Evolutionary conservation across 176 grass and related monocot genomes (phyloP).

Genomic region (Oryza glaberrima): DNA sequence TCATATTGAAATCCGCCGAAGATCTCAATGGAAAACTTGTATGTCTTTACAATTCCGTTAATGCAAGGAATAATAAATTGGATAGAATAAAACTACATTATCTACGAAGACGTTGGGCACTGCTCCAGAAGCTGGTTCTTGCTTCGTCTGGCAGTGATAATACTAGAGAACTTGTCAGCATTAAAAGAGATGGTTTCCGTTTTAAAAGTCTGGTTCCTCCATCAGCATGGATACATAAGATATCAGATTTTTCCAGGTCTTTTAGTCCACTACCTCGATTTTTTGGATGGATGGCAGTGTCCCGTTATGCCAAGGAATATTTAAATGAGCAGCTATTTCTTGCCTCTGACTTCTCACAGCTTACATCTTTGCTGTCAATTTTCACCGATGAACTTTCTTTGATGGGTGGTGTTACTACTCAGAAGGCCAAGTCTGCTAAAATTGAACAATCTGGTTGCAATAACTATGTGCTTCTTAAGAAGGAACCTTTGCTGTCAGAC

Average conservation of each 20-base stretch:
- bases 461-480: slow-evolving; percentile 48
- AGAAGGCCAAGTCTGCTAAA: slow-evolving; percentile 49
- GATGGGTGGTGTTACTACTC: slow-evolving; percentile 58
- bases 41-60: slow-evolving; percentile 64
- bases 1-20: slow-evolving; percentile 85
- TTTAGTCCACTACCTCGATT: slow-evolving; percentile 72
- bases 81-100: slow-evolving; percentile 69
- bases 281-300: slow-evolving; percentile 92
- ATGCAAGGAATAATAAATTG: slow-evolving; percentile 51
- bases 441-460: slow-evolving; percentile 45
- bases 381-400: slow-evolving; percentile 81
- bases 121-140: slow-evolving; percentile 87
- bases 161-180: slow-evolving; percentile 54
- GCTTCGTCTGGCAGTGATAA: slow-evolving; percentile 77
- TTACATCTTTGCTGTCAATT: slow-evolving; percentile 83
- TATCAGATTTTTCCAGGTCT: slow-evolving; percentile 66
- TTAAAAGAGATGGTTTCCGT: slow-evolving; percentile 59
- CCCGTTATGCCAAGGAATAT: slow-evolving; percentile 82
- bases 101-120: slow-evolving; percentile 69
- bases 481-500: slow-evolving; percentile 41
- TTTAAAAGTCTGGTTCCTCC: slow-evolving; percentile 84
- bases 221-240: slow-evolving; percentile 88
- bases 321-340: slow-evolving; percentile 73
- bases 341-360: slow-evolving; percentile 93
- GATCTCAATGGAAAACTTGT: slow-evolving; percentile 70